Evolutionary conservation across 805 yeast species (phyloP), one percentile per base, ranked within the genome.

Genomic region (Diddensiella caesifluorescens): DNA sequence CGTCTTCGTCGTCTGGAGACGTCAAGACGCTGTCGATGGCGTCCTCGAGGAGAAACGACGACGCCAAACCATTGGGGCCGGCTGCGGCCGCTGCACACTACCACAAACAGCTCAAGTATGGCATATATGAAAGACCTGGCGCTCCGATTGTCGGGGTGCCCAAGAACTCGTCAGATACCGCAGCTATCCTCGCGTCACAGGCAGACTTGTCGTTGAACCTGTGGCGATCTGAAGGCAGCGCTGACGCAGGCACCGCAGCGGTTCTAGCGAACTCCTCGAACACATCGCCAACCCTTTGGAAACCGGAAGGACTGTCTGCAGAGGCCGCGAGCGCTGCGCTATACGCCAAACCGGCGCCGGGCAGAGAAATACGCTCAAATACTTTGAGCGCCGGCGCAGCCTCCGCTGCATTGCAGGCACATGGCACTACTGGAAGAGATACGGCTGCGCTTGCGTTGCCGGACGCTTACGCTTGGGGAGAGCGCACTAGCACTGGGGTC

Each of bases 291-390:
- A 65, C 46, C 42, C 46, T 49, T 46, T 55, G 63, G 62, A 48
- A 42, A 51, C 63, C 60, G 22, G 74, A 73, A 37, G 67, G 70
- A 57, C 82, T 83, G 9, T 71, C 75, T 19, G 68, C 69, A 33
- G 47, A 41, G 7, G 80, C 80, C 22, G 83, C 80, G 22, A 61
- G 74, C 20, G 81, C 82, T 12, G 75, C 82, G 0, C 70, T 73
- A 39, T 61, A 60, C 30, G 61, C 61, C 36, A 53, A 54, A 41
- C 55, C 54, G 49, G 71, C 19, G 60, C 13, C 38, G 4, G 38
- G 21, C 13, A 62, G 42, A 39, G 44, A 41, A 44, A 22, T 40
- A 33, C 45, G 49, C 28, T 21, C 41, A 22, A 38, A 42, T 16
- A 38, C 41, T 16, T 26, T 35, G 15, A 32, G 47, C 4, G 30